Evolutionary conservation across 2,329 filamentous ascomycete genomes (phyloP).

Genomic region (Corinectria fuckeliana): DNA sequence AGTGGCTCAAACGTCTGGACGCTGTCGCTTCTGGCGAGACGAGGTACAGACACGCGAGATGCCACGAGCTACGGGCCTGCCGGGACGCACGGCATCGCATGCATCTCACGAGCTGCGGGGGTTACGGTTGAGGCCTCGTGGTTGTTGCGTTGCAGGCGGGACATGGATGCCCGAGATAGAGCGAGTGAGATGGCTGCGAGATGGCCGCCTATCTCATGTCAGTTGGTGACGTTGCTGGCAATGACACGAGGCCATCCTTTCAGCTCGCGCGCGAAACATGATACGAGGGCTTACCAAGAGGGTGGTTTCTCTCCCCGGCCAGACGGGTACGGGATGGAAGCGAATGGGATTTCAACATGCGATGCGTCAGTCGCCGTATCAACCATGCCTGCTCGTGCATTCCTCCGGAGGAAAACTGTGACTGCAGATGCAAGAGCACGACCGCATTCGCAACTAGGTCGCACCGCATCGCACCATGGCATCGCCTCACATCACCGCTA

Average conservation of each 20-base stretch:
- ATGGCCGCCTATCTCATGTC: slow-evolving; percentile 14
- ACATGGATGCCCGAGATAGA: not conserved
- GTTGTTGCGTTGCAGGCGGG: slow-evolving; percentile 2
- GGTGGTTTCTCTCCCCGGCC: not conserved
- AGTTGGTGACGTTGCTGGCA: slow-evolving; percentile 12
- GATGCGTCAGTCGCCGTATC: slow-evolving; percentile 9
- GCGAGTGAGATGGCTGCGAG: slow-evolving; percentile 7
- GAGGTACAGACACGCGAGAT: slow-evolving; percentile 11
- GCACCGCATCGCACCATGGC: not conserved
- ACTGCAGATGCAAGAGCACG: slow-evolving; percentile 3
- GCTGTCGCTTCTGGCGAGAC: not conserved
- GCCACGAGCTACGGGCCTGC: slow-evolving; percentile 2
- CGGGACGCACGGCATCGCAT: slow-evolving; percentile 19
- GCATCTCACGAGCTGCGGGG: slow-evolving; percentile 6
- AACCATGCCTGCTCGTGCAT: not conserved
- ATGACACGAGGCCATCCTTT: slow-evolving; percentile 24
- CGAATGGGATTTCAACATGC: slow-evolving; percentile 16
- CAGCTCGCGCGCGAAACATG: slow-evolving; percentile 19
- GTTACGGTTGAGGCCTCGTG: slow-evolving; percentile 2
- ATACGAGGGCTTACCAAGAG: slow-evolving; percentile 23
- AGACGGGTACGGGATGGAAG: not conserved
- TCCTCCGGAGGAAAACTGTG: not conserved
- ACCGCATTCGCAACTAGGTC: slow-evolving; percentile 1
- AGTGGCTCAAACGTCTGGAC: not conserved
- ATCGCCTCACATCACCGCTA: not conserved